Evolutionary conservation across 352 stramenopile genomes (phyloP).

Genomic region (Globisporangium paroecandrum): DNA sequence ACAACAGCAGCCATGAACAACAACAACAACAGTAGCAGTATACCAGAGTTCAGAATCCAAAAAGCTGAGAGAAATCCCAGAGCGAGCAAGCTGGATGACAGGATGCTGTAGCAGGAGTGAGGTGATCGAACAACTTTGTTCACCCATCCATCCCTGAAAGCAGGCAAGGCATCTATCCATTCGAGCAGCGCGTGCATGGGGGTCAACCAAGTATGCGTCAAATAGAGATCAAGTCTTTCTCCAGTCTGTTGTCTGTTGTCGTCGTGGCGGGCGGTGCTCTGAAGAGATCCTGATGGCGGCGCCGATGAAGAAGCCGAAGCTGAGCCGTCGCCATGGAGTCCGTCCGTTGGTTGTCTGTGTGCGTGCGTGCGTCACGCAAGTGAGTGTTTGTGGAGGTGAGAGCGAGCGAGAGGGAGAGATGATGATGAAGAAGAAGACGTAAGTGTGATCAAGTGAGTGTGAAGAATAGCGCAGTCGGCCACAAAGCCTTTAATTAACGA

Average conservation of each 20-base stretch:
- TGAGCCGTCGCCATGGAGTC: neutral
- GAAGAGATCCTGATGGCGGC: neutral
- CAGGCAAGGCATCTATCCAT: neutral
- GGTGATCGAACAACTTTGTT: neutral
- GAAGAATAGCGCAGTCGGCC: neutral
- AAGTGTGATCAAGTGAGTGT: neutral
- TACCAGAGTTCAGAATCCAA: neutral
- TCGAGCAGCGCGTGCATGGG: neutral
- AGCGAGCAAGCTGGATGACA: neutral
- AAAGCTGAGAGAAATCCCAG: neutral
- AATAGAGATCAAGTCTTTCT: constrained; percentile 4
- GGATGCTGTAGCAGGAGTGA: neutral
- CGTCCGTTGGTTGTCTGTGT: constrained; percentile 2
- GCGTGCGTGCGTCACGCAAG: neutral
- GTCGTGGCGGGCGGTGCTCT: neutral
- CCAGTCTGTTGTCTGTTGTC: neutral
- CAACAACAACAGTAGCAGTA: neutral
- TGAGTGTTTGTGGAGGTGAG: constrained; percentile 2
- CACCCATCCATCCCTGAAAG: neutral
- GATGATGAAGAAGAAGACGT: neutral
- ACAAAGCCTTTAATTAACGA: neutral
- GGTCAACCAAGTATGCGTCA: neutral
- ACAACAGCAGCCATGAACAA: neutral
- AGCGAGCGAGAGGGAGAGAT: neutral
- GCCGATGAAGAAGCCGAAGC: neutral